A percentile compares a stretch with the other conserved stretches of the same genome.
Conservation (phyloP, 2,329 filamentous ascomycete genomes). For the Ophiostoma sp. region DNA sequence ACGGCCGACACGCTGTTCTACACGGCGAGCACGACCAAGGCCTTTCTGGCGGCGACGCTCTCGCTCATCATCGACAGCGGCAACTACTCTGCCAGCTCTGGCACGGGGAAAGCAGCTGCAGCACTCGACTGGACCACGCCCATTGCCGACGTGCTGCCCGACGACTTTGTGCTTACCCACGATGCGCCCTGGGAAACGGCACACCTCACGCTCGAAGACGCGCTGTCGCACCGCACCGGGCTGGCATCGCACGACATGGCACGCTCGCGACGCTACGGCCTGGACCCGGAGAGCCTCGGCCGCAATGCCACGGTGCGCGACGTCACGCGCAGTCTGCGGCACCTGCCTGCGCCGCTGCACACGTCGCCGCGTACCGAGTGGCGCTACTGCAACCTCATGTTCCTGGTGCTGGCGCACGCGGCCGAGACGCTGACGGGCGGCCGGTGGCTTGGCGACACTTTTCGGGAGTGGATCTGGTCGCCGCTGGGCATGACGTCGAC, state of each 20-base stretch:
- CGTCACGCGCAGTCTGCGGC: constrained; percentile 38
- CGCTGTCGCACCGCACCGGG: constrained; percentile 48
- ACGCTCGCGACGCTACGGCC: constrained; percentile 31
- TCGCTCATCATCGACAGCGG: constrained; percentile 44
- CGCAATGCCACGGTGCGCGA: constrained; percentile 35
- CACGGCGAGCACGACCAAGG: constrained; percentile 51
- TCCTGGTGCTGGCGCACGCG: constrained; percentile 42
- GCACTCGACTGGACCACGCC: constrained; percentile 43
- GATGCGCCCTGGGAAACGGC: constrained; percentile 37
- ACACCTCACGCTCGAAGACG: constrained; percentile 50
- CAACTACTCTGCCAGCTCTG: constrained; percentile 30
- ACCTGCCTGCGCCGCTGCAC: constrained; percentile 38
- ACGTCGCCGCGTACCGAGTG: constrained; percentile 39
- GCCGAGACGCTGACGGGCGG: constrained; percentile 40
- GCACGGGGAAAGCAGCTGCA: no score
- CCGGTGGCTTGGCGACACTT: constrained; percentile 36
- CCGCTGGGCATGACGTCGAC: constrained; percentile 44
- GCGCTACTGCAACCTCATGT: constrained; percentile 53
- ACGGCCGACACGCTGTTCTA: constrained; percentile 49
- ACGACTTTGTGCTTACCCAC: constrained; percentile 45
- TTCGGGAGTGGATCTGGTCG: constrained; percentile 40
- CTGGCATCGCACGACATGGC: constrained; percentile 42
- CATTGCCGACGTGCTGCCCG: constrained; percentile 42
- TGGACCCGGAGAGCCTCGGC: constrained; percentile 32
- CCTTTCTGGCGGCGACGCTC: constrained; percentile 47